These are phyloP conservation scores for Fusarium subglutinans DNA, from an alignment of 2,329 filamentous ascomycete genomes.

Conservation along the genomic window DNA sequence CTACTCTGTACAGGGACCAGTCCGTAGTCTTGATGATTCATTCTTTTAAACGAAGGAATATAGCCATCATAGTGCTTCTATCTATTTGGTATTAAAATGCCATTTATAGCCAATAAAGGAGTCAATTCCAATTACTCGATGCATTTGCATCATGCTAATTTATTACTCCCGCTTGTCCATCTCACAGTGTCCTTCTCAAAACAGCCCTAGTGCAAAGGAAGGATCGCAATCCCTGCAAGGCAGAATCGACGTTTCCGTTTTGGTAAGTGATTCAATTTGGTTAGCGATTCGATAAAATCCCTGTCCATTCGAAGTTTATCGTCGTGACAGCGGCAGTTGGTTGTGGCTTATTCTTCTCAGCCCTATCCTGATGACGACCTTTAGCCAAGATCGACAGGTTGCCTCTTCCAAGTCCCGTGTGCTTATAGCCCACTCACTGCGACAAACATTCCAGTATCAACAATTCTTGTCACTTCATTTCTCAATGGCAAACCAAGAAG, in stretches of 20 bases:
- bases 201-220: not conserved
- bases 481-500: not conserved
- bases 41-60: too few relatives aligned
- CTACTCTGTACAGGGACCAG: too few relatives aligned
- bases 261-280: not conserved
- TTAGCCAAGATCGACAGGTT: not conserved
- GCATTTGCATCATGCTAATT: too few relatives aligned
- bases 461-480: not conserved
- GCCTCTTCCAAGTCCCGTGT: not conserved
- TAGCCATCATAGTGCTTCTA: too few relatives aligned
- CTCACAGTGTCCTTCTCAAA: accelerated
- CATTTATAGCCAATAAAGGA: not conserved
- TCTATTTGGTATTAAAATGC: too few relatives aligned
- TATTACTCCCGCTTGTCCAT: not conserved
- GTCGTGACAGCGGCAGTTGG: not conserved
- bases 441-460: not conserved
- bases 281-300: constrained; percentile 1
- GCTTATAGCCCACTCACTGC: not conserved
- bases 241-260: not conserved
- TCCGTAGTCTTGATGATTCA: too few relatives aligned
- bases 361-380: not conserved
- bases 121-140: too few relatives aligned
- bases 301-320: not conserved
- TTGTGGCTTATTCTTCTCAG: not conserved
- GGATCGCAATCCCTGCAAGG: not conserved